These are phyloP conservation scores for Skeletonema tropicum DNA, from an alignment of 108 stramenopile species.

Conservation along the genomic window DNA sequence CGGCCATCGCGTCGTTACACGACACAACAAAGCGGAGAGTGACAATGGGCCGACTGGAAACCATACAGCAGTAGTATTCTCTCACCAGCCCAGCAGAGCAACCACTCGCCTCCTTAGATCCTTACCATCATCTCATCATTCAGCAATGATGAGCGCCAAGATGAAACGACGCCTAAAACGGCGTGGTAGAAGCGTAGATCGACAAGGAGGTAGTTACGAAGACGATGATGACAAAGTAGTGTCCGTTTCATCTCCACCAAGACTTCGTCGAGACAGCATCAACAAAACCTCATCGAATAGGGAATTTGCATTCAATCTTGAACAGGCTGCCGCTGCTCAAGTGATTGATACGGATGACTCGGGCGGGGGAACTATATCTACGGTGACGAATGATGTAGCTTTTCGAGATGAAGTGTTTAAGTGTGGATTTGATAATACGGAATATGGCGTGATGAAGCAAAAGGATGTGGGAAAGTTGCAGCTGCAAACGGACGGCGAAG, in stretches of 20 bases:
- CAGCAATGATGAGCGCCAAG: neutral
- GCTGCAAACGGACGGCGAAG: neutral
- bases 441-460: neutral
- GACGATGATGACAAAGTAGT: too few species aligned
- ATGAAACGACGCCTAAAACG: neutral
- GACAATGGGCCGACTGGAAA: too few species aligned
- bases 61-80: too few species aligned
- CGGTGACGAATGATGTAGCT: neutral
- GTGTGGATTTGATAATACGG: neutral
- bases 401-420: neutral
- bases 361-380: neutral
- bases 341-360: neutral
- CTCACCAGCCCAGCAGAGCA: neutral
- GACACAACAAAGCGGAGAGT: too few species aligned
- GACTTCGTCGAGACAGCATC: neutral
- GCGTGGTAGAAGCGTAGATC: neutral
- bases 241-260: neutral
- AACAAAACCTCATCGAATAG: neutral
- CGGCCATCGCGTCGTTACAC: too few species aligned
- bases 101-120: neutral
- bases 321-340: neutral
- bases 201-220: too few species aligned
- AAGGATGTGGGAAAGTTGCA: neutral
- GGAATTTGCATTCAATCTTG: neutral
- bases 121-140: too few species aligned